A percentile compares a stretch with the other conserved stretches of the same genome.
phyloP scores from a whole-genome alignment of 2,329 filamentous ascomycete genomes.

The Atkinsonella hypoxylon region DNA sequence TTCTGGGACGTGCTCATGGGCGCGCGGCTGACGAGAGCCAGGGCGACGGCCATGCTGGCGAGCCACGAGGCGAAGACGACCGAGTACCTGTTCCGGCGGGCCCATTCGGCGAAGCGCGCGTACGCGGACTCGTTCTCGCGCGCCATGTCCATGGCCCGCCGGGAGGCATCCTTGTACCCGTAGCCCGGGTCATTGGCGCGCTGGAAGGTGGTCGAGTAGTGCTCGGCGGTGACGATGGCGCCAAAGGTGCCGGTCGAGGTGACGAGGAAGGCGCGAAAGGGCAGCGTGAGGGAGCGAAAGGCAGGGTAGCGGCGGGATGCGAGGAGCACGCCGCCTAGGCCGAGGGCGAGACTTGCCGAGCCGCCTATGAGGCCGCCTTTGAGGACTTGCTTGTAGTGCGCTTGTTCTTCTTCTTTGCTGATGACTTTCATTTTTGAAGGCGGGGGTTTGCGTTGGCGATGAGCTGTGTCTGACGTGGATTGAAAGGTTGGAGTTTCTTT shows the following conservation, averaged over 20 bases:
- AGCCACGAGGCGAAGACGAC: slow-evolving; percentile 78
- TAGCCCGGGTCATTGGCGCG: slow-evolving; percentile 53
- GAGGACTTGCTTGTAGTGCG: slow-evolving; percentile 72
- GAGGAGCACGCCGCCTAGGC: slow-evolving; percentile 53
- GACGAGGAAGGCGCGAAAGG: slow-evolving; percentile 83
- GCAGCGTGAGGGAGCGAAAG: slow-evolving; percentile 73
- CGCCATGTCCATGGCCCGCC: slow-evolving; percentile 41
- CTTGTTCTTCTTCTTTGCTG: slow-evolving; percentile 82
- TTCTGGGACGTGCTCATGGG: slow-evolving; percentile 68
- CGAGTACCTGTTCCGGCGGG: slow-evolving; percentile 69
- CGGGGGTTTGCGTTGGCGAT: too few relatives aligned
- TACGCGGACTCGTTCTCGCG: slow-evolving; percentile 42
- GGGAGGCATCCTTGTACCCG: slow-evolving; percentile 52
- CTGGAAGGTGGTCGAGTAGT: slow-evolving; percentile 53
- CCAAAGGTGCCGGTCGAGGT: slow-evolving; percentile 72
- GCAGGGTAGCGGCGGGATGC: slow-evolving; percentile 62
- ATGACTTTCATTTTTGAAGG: slow-evolving; percentile 96
- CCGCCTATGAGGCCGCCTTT: slow-evolving; percentile 70
- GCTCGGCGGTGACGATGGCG: slow-evolving; percentile 82
- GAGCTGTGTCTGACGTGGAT: too few relatives aligned
- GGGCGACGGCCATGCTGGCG: slow-evolving; percentile 62
- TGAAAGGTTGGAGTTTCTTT: too few relatives aligned
- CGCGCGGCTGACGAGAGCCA: slow-evolving; percentile 66
- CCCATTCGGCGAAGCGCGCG: slow-evolving; percentile 59
- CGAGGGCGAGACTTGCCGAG: slow-evolving; percentile 51